Conservation (phyloP, 2,329 filamentous ascomycete species). For the Aspergillus sp. region DNA sequence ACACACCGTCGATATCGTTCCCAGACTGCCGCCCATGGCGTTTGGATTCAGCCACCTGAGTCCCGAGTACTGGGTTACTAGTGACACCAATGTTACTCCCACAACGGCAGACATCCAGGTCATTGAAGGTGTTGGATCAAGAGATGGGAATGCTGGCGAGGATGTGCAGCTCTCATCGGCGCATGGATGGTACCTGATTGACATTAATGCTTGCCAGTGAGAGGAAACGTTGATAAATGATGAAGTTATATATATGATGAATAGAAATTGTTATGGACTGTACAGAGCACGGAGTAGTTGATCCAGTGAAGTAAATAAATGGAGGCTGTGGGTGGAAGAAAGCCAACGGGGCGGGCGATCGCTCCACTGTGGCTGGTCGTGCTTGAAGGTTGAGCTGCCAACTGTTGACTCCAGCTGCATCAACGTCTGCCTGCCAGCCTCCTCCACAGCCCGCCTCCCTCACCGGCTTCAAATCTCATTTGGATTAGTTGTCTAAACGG, state of each 20-base stretch:
- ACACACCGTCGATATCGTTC: conserved; percentile 40
- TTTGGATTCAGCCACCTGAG: conserved; percentile 38
- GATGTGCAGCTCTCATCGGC: conserved; percentile 23
- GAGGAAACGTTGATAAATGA: not conserved
- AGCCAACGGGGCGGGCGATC: not conserved
- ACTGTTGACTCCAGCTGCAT: not conserved
- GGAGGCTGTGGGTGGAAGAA: not conserved
- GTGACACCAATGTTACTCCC: conserved; percentile 27
- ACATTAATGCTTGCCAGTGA: conserved; percentile 27
- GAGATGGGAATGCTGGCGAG: conserved; percentile 36
- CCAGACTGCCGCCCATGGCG: conserved; percentile 35
- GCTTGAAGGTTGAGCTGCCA: not conserved
- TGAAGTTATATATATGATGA: not conserved
- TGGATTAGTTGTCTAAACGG: not conserved
- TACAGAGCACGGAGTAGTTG: not conserved
- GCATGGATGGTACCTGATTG: conserved; percentile 36
- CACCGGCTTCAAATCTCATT: not conserved
- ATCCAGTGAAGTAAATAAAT: not conserved
- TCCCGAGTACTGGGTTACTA: conserved; percentile 45
- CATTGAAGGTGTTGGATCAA: conserved; percentile 32
- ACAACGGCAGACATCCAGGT: conserved; percentile 33
- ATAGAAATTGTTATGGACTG: not conserved
- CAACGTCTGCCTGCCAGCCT: not conserved
- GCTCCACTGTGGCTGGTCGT: not conserved
- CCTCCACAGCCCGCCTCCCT: not conserved